Base-by-base conservation (phyloP, 2,329 filamentous ascomycete species). In the Penicillium rolfsii region DNA sequence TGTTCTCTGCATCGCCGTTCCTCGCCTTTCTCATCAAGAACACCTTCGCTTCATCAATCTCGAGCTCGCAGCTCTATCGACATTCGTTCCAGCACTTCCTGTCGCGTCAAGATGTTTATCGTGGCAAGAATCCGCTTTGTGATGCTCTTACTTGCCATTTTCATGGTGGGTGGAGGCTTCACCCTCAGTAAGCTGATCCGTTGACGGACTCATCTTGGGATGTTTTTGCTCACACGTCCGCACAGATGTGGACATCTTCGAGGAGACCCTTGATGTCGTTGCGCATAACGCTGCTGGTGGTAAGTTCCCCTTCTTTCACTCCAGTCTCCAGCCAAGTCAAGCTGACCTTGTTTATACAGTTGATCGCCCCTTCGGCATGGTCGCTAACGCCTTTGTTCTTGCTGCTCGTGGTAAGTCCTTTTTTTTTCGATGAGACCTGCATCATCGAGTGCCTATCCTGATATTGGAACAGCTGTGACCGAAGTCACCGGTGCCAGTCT, bases 131-230 rank as follows among this genome's bases (percentile, higher is more conserved):
- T 58, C 26, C 50, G 69, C 58, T 40, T 62, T 19, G 33, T 67
- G 16, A 41, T 73, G 26, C 58, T 68, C 16, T 14, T 73, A 30
- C 61, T 65, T 60, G 48, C 70, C 41, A 63, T 68, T 63, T 52
- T 67, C n/a, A 50, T 71, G 49, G 62, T 62, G 36, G 46, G 57
- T 57, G 57, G 66, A 9, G 59, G 60, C 30, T 30, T 59, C 40
- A 58, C 61, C 49, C 41, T 48, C 19, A 64, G 72, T 73, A 66
- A 69, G 68, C 64, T 58, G 35, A 16, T n/a, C 24, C 9, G 22
- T 28, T 40, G 11, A 11, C 19, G 12, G n/a, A 14, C 35, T 8
- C 19, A 3, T 28, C 22, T 19, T 24, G 5, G 12, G 2, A 19
- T 8, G 3, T 4, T 22, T 11, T 14, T 24, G 16, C 48, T 52